A percentile compares a stretch with the other conserved stretches of the same genome.
phyloP scores from a whole-genome alignment of 139 green algal species.

The Chlorella sorokiniana region DNA sequence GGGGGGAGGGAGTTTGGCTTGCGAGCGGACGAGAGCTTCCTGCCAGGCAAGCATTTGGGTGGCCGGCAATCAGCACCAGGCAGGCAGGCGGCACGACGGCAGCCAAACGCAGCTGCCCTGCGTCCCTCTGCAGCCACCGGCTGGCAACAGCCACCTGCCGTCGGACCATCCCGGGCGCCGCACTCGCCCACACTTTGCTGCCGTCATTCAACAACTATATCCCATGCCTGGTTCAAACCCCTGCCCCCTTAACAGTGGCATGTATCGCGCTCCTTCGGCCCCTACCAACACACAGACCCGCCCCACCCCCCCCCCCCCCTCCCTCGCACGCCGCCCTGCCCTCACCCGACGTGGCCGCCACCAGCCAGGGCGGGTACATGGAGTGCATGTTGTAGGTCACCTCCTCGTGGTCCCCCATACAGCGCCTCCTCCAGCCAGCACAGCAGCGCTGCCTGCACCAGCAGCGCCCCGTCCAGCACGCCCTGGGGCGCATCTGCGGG shows the following conservation, averaged over 20 bases:
- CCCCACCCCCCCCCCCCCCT: not conserved
- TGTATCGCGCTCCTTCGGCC: not conserved
- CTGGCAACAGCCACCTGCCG: too few relatives aligned
- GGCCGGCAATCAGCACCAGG: too few relatives aligned
- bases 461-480: constrained; percentile 40
- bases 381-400: constrained; percentile 48
- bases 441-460: constrained; percentile 74
- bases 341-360: constrained; percentile 77
- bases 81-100: too few relatives aligned
- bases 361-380: constrained; percentile 88
- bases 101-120: too few relatives aligned
- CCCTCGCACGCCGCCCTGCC: not conserved
- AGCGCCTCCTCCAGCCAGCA: constrained; percentile 79
- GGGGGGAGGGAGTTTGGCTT: not conserved
- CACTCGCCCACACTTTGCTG: too few relatives aligned
- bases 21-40: not conserved
- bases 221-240: too few relatives aligned
- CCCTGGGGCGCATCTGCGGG: not conserved
- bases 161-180: too few relatives aligned
- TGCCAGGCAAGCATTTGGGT: too few relatives aligned
- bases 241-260: too few relatives aligned
- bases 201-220: too few relatives aligned
- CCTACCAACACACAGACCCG: not conserved
- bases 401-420: constrained; percentile 61
- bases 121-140: too few relatives aligned